Evolutionary conservation across 495 filamentous ascomycete genomes (phyloP).

Genomic region (Polyplosphaeria fusca): DNA sequence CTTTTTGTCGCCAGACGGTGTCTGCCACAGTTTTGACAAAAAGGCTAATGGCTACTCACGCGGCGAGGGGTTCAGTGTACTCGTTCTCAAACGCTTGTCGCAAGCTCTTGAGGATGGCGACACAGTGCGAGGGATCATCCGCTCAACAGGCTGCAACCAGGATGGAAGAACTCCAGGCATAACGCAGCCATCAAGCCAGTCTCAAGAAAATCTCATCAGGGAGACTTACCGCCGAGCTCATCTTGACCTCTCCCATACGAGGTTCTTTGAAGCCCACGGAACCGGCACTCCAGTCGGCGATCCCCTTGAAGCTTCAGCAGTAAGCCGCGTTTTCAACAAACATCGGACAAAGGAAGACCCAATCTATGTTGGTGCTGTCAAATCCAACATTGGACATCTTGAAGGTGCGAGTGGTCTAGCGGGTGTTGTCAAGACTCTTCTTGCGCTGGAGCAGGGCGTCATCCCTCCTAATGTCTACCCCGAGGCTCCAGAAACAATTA

Average conservation of each 20-base stretch:
- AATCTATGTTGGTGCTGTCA: conserved; percentile 29
- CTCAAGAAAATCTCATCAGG: conserved; percentile 8
- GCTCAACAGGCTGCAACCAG: conserved; percentile 44
- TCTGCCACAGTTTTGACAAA: conserved; percentile 23
- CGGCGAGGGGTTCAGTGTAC: conserved; percentile 19
- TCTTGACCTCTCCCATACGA: conserved; percentile 33
- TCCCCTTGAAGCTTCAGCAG: conserved; percentile 57
- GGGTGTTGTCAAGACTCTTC: conserved; percentile 44
- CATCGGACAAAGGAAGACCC: conserved; percentile 43
- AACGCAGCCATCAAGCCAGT: conserved; percentile 4
- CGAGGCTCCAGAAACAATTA: conserved; percentile 37
- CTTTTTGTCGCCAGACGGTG: conserved; percentile 14
- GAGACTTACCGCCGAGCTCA: not conserved
- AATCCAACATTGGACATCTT: conserved; percentile 40
- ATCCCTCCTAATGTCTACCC: conserved; percentile 39
- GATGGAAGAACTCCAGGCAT: conserved; percentile 44
- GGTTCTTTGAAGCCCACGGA: conserved; percentile 22
- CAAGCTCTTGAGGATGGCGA: conserved; percentile 38
- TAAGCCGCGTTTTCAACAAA: conserved; percentile 39
- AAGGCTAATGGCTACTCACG: conserved; percentile 20
- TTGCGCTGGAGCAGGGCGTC: conserved; percentile 44
- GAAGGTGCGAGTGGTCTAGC: conserved; percentile 42
- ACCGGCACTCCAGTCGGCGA: conserved; percentile 43
- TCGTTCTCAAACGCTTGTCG: conserved; percentile 38
- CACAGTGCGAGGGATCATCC: conserved; percentile 46